These are phyloP conservation scores for Cyberlindnera galapagoensis DNA, from an alignment of 805 yeast species.

Conservation along the genomic window DNA sequence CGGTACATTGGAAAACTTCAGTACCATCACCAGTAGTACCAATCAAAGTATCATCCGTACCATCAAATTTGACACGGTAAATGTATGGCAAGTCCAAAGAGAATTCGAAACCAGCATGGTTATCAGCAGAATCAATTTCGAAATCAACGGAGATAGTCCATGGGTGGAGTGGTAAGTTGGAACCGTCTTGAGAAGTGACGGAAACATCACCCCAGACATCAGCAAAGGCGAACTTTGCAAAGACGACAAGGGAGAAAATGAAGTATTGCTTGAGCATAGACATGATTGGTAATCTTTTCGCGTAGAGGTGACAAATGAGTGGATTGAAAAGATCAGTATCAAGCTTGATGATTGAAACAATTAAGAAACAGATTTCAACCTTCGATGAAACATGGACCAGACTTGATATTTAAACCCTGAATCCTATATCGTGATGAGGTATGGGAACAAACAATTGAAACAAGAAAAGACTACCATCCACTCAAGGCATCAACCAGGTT, in stretches of 20 bases:
- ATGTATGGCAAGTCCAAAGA: constrained; percentile 25
- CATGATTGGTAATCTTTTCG: too few species aligned
- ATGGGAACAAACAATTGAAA: too few species aligned
- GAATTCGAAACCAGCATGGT: constrained; percentile 15
- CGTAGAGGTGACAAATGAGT: too few species aligned
- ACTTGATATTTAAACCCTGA: too few species aligned
- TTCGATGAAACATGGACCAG: too few species aligned
- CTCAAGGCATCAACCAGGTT: too few species aligned
- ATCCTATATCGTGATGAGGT: too few species aligned
- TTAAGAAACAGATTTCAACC: too few species aligned
- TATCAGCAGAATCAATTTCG: constrained; percentile 21
- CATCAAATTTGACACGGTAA: constrained; percentile 29
- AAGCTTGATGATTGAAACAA: too few species aligned
- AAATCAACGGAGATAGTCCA: constrained; percentile 30
- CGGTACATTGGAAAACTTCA: constrained; percentile 26
- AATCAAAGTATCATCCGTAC: constrained; percentile 11
- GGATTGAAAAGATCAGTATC: too few species aligned
- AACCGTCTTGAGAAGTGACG: constrained; percentile 7
- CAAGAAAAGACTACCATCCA: too few species aligned
- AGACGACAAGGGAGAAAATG: constrained; percentile 1
- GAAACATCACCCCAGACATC: constrained; percentile 6
- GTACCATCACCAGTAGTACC: constrained; percentile 22
- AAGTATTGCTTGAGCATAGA: too few species aligned
- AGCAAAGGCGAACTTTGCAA: constrained; percentile 5
- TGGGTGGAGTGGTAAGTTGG: constrained; percentile 23